Conservation (phyloP, 257 asterid genomes). For the Solanum appendiculatum region DNA sequence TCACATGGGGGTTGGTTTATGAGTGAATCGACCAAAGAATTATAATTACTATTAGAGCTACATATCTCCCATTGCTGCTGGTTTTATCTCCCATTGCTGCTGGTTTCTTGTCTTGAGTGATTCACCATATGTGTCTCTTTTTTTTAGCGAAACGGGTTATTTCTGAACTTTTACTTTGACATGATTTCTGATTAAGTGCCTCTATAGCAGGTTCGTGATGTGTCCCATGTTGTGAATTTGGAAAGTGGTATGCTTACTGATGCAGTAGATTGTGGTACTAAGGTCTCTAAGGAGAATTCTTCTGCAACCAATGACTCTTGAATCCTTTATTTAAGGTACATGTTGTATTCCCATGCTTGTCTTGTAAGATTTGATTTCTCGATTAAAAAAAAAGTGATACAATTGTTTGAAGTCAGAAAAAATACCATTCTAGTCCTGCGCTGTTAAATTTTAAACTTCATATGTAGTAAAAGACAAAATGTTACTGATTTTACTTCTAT, state of each 20-base stretch:
- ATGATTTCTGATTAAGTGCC: background rate
- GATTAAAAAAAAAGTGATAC: background rate
- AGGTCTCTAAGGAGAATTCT: slow-evolving; percentile 21
- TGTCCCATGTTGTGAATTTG: slow-evolving; percentile 20
- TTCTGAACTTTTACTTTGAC: background rate
- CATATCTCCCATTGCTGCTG: background rate
- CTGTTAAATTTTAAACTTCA: background rate
- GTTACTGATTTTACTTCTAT: background rate
- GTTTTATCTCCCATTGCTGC: background rate
- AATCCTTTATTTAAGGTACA: slow-evolving; percentile 37
- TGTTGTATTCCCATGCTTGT: background rate
- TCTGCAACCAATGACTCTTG: slow-evolving; percentile 29
- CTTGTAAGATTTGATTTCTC: background rate
- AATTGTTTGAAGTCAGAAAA: background rate
- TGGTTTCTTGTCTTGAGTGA: background rate
- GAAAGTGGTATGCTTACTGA: slow-evolving; percentile 22
- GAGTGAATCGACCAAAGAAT: background rate
- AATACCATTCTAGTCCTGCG: background rate
- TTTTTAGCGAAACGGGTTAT: background rate
- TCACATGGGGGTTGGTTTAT: background rate
- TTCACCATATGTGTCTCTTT: background rate
- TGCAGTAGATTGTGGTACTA: slow-evolving; percentile 14
- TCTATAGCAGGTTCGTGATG: slow-evolving; percentile 31
- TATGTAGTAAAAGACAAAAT: background rate
- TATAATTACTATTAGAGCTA: background rate